Evolutionary conservation across 192 early-diverging fungal species (phyloP).

Genomic region (Rhizoclosmatium globosum): DNA sequence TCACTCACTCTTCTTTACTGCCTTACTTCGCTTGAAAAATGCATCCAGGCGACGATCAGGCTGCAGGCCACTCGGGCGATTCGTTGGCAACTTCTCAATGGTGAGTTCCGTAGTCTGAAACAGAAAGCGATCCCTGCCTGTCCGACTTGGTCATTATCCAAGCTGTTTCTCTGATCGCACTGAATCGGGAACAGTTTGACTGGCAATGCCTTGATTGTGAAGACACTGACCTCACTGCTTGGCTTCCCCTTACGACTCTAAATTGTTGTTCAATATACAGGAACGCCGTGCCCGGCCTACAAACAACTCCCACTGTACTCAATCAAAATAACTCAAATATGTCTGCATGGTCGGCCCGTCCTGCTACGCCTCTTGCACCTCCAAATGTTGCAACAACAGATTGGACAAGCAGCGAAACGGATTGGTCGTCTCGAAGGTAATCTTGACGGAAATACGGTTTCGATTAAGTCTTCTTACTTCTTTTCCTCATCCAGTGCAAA

Average conservation of each 20-base stretch:
- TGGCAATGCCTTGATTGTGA: no score
- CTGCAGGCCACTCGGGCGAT: background rate
- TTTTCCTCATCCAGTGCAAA: no score
- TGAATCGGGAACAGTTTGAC: no score
- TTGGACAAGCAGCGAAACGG: constrained; percentile 5
- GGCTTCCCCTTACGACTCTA: no score
- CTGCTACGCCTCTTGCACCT: constrained; percentile 3
- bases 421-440: constrained; percentile 24
- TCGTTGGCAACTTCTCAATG: background rate
- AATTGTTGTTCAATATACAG: background rate
- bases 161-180: no score
- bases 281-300: background rate
- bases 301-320: background rate
- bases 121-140: no score
- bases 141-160: no score
- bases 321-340: background rate
- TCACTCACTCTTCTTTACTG: background rate
- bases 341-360: background rate
- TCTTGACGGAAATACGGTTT: no score
- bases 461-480: no score
- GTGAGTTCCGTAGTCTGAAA: background rate
- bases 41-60: background rate
- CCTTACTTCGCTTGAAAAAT: background rate
- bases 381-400: background rate
- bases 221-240: no score